Evolutionary conservation across 768 basidiomycete species (phyloP).

Genomic region (Russula sp.): DNA sequence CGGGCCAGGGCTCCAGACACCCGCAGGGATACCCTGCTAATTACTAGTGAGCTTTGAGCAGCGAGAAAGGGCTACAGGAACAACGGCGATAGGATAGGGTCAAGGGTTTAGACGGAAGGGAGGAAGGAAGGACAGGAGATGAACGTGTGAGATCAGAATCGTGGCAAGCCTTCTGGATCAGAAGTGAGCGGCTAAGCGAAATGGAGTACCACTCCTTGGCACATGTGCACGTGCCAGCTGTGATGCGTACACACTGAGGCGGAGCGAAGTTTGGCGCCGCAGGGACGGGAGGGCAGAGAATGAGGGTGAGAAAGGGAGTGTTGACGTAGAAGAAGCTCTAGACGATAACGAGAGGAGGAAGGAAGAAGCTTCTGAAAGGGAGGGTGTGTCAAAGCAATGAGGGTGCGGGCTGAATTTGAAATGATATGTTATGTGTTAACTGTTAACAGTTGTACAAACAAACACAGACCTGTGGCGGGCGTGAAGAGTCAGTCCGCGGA

Average conservation of each 20-base stretch:
- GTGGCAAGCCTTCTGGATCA: conserved; percentile 19
- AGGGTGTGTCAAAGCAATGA: background rate
- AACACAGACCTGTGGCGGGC: background rate
- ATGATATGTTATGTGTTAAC: background rate
- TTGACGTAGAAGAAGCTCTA: conserved; percentile 10
- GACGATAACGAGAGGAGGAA: background rate
- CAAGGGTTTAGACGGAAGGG: conserved; percentile 13
- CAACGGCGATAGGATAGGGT: conserved; percentile 7
- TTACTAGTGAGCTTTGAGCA: background rate
- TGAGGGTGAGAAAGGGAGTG: background rate
- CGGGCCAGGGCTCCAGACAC: too few species aligned
- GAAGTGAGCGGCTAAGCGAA: conserved; percentile 22
- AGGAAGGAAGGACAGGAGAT: conserved; percentile 7
- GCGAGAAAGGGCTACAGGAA: conserved; percentile 12
- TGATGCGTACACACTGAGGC: background rate
- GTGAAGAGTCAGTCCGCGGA: conserved; percentile 13
- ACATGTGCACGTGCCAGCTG: background rate
- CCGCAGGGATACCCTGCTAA: too few species aligned
- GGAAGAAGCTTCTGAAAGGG: background rate
- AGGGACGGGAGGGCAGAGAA: background rate
- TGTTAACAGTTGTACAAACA: background rate
- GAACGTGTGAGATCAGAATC: conserved; percentile 24
- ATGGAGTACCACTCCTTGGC: conserved; percentile 2
- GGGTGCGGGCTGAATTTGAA: conserved; percentile 5
- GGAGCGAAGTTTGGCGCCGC: background rate